Base-by-base conservation (phyloP, 2,329 filamentous ascomycete species). In the Aspergillus tubingensis region DNA sequence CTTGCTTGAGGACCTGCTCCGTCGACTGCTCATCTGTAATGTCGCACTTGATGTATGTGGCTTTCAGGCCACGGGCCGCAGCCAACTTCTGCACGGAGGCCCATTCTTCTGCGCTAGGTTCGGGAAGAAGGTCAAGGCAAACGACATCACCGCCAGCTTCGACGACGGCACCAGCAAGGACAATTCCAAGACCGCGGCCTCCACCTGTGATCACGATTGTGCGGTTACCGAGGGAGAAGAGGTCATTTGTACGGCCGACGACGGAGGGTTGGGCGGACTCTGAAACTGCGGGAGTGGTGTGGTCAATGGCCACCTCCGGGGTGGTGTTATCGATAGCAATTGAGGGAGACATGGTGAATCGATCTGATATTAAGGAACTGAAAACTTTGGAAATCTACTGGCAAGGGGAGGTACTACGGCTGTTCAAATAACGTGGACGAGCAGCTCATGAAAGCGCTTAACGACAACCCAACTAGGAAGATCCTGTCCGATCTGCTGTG, bases 131-230 rank as follows among this genome's bases (percentile, higher is more conserved):
- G 61, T 84, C 81, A 11, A 84, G 68, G 62, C 80, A 83, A 6
- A 79, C 80, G 48, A 80, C 81, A 65, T 81, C 76, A 32, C 79
- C 82, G 15, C 82, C 80, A 13, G 81, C 79, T 64, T 84, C 82
- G 49, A 82, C 67, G 3, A 84, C 74, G 2, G 81, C 83, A 27
- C 74, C 73, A 4, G 82, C 79, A 13, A 85, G 75, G 17, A 78
- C 79, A 43, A 84, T 79, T 13, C 83, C 83, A 1, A 85, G 73
- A 13, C 83, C 82, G 15, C 81, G 79, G 8, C 77, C 82, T 44
- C 79, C 83, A 6, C 83, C 82, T 1, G 83, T 85, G 44, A 85
- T 82, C 8, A 70, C 70, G 48, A 72, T 67, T 10, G 73, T 76
- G 62, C 74, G 75, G 44, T 74, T 75, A 44, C 73, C 70, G 8